phyloP scores from a whole-genome alignment of 2,329 filamentous ascomycete species.

The Septoria petroselini region DNA sequence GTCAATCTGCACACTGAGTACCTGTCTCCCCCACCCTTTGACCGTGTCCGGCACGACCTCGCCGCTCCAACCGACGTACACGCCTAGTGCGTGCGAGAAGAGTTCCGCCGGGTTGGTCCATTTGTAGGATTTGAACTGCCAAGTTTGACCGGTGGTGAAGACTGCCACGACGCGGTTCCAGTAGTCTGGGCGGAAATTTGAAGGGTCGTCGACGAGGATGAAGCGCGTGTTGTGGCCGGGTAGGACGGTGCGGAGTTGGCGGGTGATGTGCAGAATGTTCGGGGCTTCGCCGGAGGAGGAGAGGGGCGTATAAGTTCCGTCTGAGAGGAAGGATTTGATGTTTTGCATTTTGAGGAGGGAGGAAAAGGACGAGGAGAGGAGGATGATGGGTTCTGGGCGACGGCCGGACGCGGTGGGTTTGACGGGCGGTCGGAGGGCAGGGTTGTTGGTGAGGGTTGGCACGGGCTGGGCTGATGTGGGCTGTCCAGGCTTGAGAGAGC shows the following conservation, averaged over 20 bases:
- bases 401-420: conserved; percentile 43
- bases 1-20: conserved; percentile 76
- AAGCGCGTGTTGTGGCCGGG: conserved; percentile 76
- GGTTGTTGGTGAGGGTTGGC: conserved; percentile 43
- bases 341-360: conserved; percentile 94
- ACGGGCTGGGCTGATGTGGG: conserved; percentile 40
- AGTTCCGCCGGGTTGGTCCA: conserved; percentile 86
- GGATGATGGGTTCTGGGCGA: conserved; percentile 79
- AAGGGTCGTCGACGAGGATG: conserved; percentile 88
- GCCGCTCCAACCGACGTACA: conserved; percentile 89
- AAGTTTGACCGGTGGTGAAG: conserved; percentile 94
- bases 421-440: conserved; percentile 36
- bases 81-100: conserved; percentile 80
- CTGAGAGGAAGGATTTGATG: conserved; percentile 88
- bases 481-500: conserved; percentile 47
- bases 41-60: conserved; percentile 76
- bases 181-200: conserved; percentile 97
- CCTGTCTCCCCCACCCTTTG: conserved; percentile 79
- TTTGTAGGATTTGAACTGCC: conserved; percentile 99
- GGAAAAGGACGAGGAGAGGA: conserved; percentile 92
- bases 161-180: conserved; percentile 94
- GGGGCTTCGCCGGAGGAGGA: conserved; percentile 59
- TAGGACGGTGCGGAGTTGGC: conserved; percentile 68
- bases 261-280: conserved; percentile 82
- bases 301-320: conserved; percentile 74